These are phyloP conservation scores for Lolium multiflorum DNA, from an alignment of 176 grass and related monocot genomes.

Conservation along the genomic window DNA sequence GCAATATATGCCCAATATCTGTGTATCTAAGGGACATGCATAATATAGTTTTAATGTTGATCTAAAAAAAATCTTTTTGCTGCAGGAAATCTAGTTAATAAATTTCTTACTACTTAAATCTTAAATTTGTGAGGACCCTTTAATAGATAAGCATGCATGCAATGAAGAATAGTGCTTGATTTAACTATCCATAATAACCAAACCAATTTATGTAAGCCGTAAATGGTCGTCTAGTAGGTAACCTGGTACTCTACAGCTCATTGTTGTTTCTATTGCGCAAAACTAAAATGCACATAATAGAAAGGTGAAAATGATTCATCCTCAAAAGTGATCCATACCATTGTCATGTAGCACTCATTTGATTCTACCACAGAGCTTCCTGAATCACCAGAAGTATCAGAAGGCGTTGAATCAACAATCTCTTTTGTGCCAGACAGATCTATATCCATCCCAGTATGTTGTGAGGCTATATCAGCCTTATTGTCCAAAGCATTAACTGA, in stretches of 20 bases:
- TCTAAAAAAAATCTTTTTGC: neutral
- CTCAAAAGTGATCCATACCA: slow-evolving; percentile 61
- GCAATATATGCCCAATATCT: neutral
- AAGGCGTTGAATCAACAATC: slow-evolving; percentile 40
- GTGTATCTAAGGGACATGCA: neutral
- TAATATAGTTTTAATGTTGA: neutral
- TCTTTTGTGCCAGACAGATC: slow-evolving; percentile 43
- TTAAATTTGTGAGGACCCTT: slow-evolving; percentile 9
- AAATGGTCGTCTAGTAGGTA: slow-evolving; percentile 22
- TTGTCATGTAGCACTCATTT: slow-evolving; percentile 73
- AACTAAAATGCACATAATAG: slow-evolving; percentile 1
- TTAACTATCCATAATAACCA: slow-evolving; percentile 17
- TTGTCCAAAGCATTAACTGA: slow-evolving; percentile 47
- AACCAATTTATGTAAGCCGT: neutral
- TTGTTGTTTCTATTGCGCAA: slow-evolving; percentile 13
- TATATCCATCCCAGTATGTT: slow-evolving; percentile 43
- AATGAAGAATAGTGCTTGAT: slow-evolving; percentile 29
- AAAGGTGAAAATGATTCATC: slow-evolving; percentile 42
- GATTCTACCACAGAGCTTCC: slow-evolving; percentile 46
- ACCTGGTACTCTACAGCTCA: neutral
- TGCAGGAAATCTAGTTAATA: slow-evolving; percentile 11
- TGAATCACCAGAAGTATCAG: slow-evolving; percentile 29
- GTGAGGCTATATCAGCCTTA: slow-evolving; percentile 36
- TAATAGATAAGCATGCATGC: slow-evolving; percentile 15
- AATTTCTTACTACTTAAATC: slow-evolving; percentile 25